phyloP scores from a whole-genome alignment of 2,329 filamentous ascomycete species.

The Helminthosporium solani region DNA sequence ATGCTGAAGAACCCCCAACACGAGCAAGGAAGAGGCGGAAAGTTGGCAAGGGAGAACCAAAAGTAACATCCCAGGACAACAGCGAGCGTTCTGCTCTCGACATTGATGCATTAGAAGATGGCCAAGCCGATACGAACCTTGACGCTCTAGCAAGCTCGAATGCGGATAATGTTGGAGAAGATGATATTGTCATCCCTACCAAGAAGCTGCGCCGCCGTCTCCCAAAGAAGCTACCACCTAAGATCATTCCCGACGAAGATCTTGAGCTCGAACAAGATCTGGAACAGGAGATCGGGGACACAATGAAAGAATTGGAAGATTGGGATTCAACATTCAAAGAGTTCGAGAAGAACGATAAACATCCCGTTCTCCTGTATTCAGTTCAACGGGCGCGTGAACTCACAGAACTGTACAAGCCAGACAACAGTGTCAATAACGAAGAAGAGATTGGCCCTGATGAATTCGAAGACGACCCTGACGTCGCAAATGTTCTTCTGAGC shows the following conservation, averaged over 20 bases:
- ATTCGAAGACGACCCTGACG: slow-evolving; percentile 87
- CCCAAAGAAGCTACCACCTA: slow-evolving; percentile 32
- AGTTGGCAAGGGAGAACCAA: slow-evolving; percentile 19
- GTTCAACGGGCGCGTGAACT: slow-evolving; percentile 32
- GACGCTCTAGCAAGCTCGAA: slow-evolving; percentile 21
- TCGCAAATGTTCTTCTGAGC: slow-evolving; percentile 73
- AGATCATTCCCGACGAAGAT: slow-evolving; percentile 47
- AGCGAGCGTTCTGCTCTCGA: slow-evolving; percentile 7
- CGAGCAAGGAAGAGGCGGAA: slow-evolving; percentile 29
- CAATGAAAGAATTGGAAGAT: slow-evolving; percentile 26
- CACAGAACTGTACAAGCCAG: slow-evolving; percentile 25
- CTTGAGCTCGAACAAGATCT: slow-evolving; percentile 50
- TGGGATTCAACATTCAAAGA: slow-evolving; percentile 33
- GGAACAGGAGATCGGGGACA: slow-evolving; percentile 46
- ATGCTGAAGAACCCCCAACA: slow-evolving; percentile 3
- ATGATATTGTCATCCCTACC: slow-evolving; percentile 26
- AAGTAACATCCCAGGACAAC: slow-evolving; percentile 2
- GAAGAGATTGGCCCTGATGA: slow-evolving; percentile 74
- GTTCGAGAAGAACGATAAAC: slow-evolving; percentile 30
- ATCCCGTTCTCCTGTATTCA: slow-evolving; percentile 28
- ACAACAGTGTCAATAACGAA: slow-evolving; percentile 23
- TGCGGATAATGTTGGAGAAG: slow-evolving; percentile 18
- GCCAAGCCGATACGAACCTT: slow-evolving; percentile 22
- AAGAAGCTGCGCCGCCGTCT: slow-evolving; percentile 45
- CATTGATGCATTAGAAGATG: slow-evolving; percentile 20